Evolutionary conservation across 2,329 filamentous ascomycete species (phyloP).

Genomic region (Delphinella strobiligena): DNA sequence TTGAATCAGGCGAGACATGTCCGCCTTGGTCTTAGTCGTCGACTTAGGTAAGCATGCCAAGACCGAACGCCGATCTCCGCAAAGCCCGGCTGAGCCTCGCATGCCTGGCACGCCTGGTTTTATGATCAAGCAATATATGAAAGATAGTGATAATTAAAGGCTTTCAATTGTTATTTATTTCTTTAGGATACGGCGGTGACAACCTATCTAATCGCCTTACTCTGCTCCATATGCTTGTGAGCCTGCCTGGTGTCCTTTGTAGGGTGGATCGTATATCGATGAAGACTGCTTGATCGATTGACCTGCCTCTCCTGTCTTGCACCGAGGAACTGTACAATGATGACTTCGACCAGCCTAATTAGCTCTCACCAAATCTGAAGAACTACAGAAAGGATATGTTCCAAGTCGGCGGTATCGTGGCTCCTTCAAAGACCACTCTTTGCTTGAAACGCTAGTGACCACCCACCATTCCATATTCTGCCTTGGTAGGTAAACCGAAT

Average conservation of each 20-base stretch:
- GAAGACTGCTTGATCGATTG: conserved; percentile 4
- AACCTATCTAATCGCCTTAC: conserved; percentile 3
- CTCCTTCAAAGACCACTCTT: conserved; percentile 5
- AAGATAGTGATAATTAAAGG: too few relatives aligned
- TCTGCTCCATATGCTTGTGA: conserved; percentile 6
- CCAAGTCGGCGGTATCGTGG: conserved; percentile 4
- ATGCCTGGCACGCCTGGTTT: background rate
- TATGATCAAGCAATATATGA: background rate
- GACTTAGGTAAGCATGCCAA: background rate
- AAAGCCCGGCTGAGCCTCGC: too few relatives aligned
- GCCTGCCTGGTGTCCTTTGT: conserved; percentile 1
- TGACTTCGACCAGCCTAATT: too few relatives aligned
- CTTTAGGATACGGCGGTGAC: conserved; percentile 4
- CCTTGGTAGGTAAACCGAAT: conserved; percentile 2
- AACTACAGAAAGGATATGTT: conserved; percentile 7
- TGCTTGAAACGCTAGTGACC: conserved; percentile 6
- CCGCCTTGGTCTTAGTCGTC: too few relatives aligned
- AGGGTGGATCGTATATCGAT: conserved; percentile 3
- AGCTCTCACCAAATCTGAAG: too few relatives aligned
- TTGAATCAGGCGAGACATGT: background rate
- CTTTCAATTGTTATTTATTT: too few relatives aligned
- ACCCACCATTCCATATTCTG: conserved; percentile 6
- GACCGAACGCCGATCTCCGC: background rate
- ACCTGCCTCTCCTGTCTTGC: conserved; percentile 2
- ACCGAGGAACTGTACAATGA: too few relatives aligned